Evolutionary conservation across 1,139 yeast genomes (phyloP).

Genomic region (Insectozyma bohioensis): DNA sequence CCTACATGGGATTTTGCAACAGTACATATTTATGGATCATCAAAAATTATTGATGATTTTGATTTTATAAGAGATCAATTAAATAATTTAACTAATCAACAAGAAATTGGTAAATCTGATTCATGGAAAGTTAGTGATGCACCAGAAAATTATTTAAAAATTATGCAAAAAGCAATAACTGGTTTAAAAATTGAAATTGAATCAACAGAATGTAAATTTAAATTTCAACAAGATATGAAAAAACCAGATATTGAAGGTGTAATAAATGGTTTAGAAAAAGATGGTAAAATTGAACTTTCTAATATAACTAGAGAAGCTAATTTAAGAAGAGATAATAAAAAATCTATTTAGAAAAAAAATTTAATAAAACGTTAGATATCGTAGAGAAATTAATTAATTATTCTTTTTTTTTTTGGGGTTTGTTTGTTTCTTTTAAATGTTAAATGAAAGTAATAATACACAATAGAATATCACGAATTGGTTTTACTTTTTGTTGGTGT

Average conservation of each 20-base stretch:
- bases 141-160: constrained; percentile 48
- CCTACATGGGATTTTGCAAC: constrained; percentile 75
- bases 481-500: background rate
- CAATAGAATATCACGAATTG: constrained; percentile 1
- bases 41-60: constrained; percentile 46
- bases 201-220: constrained; percentile 55
- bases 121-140: constrained; percentile 64
- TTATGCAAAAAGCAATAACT: constrained; percentile 53
- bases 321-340: constrained; percentile 10
- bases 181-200: constrained; percentile 58
- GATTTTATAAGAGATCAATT: constrained; percentile 51
- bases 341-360: background rate
- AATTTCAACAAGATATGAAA: constrained; percentile 56
- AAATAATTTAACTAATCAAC: constrained; percentile 44
- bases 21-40: constrained; percentile 58
- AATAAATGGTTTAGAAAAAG: constrained; percentile 41
- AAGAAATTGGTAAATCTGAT: constrained; percentile 42
- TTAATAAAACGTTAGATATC: too few relatives aligned
- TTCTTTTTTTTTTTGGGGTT: too few relatives aligned
- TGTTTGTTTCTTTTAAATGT: too few relatives aligned
- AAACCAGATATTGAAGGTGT: constrained; percentile 53
- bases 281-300: constrained; percentile 24
- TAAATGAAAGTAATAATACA: constrained; percentile 2
- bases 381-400: too few relatives aligned
- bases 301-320: constrained; percentile 22